Evolutionary conservation across 2,329 filamentous ascomycete species (phyloP).

Genomic region (Thelonectria blattea): DNA sequence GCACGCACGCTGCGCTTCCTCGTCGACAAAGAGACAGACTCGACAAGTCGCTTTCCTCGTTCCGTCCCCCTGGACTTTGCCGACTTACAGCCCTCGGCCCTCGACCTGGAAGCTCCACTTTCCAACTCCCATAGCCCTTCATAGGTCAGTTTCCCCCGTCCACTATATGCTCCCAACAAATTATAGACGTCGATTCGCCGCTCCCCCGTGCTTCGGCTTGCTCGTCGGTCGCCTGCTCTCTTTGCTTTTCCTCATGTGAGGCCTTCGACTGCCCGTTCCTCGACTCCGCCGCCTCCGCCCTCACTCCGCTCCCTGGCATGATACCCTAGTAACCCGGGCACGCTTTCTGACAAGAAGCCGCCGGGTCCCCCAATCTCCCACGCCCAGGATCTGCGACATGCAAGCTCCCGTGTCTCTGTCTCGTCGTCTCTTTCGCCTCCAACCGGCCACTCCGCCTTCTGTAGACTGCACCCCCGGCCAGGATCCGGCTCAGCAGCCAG

Average conservation of each 20-base stretch:
- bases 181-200: not conserved
- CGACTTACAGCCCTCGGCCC: not conserved
- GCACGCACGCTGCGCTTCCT: not conserved
- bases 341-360: constrained; percentile 19
- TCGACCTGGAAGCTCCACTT: not conserved
- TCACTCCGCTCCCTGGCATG: constrained; percentile 21
- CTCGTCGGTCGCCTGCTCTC: not conserved
- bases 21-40: not conserved
- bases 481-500: constrained; percentile 19
- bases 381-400: constrained; percentile 29
- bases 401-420: constrained; percentile 33
- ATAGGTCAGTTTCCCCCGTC: not conserved
- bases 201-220: not conserved
- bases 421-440: constrained; percentile 27
- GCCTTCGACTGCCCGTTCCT: constrained; percentile 16
- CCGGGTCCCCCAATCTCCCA: constrained; percentile 19
- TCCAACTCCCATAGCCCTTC: not conserved
- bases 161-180: not conserved
- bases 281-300: constrained; percentile 18
- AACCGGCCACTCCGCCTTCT: constrained; percentile 8
- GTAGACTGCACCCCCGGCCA: constrained; percentile 6
- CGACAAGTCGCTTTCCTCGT: constrained; percentile 8
- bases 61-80: not conserved
- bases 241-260: constrained; percentile 8
- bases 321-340: constrained; percentile 18